Conservation (phyloP, 768 basidiomycete species). For the Mycena sanguinolenta region DNA sequence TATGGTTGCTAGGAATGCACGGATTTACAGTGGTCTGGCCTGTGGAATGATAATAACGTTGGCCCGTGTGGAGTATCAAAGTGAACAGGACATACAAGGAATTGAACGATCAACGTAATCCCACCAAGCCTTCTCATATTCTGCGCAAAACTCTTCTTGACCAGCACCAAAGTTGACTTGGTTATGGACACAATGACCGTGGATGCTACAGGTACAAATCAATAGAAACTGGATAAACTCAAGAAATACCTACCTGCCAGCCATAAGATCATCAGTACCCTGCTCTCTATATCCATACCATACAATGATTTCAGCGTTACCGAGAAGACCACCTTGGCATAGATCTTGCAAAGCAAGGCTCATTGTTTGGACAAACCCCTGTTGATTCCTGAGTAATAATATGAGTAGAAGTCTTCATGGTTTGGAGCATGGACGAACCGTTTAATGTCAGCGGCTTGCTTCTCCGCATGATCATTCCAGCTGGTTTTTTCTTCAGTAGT, state of each 20-base stretch:
- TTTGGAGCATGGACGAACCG: not conserved
- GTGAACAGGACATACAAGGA: not conserved
- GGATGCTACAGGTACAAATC: not conserved
- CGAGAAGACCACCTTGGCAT: not conserved
- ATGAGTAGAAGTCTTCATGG: not conserved
- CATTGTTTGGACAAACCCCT: not conserved
- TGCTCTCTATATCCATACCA: not conserved
- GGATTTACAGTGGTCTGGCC: no score
- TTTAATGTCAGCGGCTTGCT: no score
- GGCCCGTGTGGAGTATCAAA: no score
- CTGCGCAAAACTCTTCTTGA: not conserved
- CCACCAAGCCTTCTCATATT: constrained; percentile 1
- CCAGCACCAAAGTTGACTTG: not conserved
- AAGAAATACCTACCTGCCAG: not conserved
- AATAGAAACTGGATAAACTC: not conserved
- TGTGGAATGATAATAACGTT: no score
- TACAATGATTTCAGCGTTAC: not conserved
- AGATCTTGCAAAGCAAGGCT: not conserved
- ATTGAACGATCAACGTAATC: not conserved
- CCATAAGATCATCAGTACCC: not conserved
- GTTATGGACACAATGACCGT: not conserved
- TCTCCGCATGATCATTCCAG: no score
- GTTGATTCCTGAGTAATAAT: not conserved
- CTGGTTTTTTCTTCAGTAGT: not conserved
- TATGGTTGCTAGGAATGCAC: no score